Conservation (phyloP, 345 rosid species). For the Melaleuca quinquenervia region DNA sequence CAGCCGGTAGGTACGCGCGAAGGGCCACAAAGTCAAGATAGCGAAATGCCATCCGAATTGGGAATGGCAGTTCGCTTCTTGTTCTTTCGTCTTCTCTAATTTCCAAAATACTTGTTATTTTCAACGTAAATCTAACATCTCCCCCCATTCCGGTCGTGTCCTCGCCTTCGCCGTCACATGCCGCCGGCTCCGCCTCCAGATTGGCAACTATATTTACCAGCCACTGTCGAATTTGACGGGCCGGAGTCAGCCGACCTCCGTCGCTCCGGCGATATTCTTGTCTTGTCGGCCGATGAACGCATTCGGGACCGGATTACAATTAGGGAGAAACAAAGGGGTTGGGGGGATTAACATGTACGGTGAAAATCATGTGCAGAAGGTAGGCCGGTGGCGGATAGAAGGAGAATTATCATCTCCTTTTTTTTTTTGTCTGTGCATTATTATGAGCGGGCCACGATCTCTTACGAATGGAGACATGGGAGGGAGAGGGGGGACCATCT, state of each 20-base stretch:
- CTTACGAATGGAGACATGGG: neutral
- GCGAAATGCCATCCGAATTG: conserved; percentile 26
- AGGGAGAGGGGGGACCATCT: neutral
- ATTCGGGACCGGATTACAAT: neutral
- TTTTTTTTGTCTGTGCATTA: neutral
- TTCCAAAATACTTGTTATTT: no score
- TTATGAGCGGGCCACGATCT: neutral
- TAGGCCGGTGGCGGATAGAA: neutral
- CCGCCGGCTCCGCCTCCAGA: neutral
- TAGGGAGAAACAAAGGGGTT: neutral
- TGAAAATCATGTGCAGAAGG: neutral
- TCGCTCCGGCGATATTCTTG: neutral
- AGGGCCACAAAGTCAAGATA: conserved; percentile 30
- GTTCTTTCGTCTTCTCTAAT: neutral
- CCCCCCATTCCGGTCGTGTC: neutral
- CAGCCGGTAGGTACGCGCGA: neutral
- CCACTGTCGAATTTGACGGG: no score
- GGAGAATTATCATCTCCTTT: neutral
- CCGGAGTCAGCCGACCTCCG: neutral
- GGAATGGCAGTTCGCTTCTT: conserved; percentile 6
- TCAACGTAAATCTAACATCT: neutral
- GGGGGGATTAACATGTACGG: neutral
- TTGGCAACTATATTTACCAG: no score
- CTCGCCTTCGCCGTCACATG: neutral
- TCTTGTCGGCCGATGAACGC: no score